phyloP scores from a whole-genome alignment of 2,329 filamentous ascomycete genomes.

The Beauveria sp. region DNA sequence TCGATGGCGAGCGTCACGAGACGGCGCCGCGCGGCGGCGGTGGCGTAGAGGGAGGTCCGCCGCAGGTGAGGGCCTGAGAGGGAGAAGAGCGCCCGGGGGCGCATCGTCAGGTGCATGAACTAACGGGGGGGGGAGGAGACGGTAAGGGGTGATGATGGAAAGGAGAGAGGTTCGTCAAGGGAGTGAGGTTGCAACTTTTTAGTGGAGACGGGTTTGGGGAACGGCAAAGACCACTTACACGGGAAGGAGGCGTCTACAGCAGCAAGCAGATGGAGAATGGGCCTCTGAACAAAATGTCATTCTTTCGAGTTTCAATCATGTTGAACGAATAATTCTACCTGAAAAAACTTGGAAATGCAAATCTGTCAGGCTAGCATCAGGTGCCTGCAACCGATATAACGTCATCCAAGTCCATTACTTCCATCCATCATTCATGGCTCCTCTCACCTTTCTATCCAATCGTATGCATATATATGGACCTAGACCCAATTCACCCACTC shows the following conservation, averaged over 20 bases:
- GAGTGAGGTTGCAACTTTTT: background rate
- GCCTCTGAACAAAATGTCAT: background rate
- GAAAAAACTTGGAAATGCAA: background rate
- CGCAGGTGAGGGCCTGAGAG: background rate
- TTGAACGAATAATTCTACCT: background rate
- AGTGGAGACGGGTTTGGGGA: background rate
- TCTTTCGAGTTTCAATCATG: background rate
- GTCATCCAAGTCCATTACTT: background rate
- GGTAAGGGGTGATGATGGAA: background rate
- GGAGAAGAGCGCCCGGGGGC: background rate
- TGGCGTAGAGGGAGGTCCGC: background rate
- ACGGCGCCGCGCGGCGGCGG: constrained; percentile 15
- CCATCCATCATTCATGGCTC: background rate
- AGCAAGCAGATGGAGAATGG: background rate
- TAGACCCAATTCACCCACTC: constrained; percentile 49
- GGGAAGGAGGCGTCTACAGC: background rate
- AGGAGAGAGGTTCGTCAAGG: background rate
- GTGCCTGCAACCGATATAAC: background rate
- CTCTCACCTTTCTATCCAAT: background rate
- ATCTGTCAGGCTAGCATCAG: background rate
- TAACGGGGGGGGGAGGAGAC: no score
- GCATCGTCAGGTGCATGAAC: background rate
- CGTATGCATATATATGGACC: background rate
- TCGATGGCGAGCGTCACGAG: constrained; percentile 66
- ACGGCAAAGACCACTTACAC: background rate